Conservation (phyloP, 2,329 filamentous ascomycete genomes). For the Helotiales sp. region DNA sequence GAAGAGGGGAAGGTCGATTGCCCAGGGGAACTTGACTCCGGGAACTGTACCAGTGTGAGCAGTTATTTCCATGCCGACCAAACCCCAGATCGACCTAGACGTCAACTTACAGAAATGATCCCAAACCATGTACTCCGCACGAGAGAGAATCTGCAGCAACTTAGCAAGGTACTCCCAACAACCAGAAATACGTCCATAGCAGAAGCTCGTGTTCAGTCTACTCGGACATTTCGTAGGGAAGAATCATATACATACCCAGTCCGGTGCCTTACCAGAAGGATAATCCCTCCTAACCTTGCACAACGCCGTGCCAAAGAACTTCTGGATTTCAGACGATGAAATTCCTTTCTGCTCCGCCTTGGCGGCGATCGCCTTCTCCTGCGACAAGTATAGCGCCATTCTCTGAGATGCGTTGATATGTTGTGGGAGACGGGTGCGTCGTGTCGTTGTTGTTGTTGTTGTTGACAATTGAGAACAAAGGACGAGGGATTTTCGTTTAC, state of each 20-base stretch:
- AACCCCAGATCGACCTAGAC: background rate
- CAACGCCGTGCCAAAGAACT: background rate
- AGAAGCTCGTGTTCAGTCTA: too few species aligned
- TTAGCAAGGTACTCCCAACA: background rate
- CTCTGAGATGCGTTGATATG: background rate
- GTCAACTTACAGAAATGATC: conserved; percentile 11
- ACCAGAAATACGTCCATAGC: background rate
- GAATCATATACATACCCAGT: too few species aligned
- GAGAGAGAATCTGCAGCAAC: background rate
- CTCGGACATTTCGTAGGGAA: too few species aligned
- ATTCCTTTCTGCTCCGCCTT: background rate
- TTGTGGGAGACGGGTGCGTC: background rate
- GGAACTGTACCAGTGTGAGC: conserved; percentile 1
- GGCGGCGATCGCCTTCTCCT: background rate
- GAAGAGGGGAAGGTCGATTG: background rate
- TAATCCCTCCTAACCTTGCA: background rate
- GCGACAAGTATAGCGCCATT: background rate
- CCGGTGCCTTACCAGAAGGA: background rate
- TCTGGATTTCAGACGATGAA: background rate
- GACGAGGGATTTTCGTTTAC: too few species aligned
- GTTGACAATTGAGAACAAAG: too few species aligned
- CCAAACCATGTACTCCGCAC: conserved; percentile 13
- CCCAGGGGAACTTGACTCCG: background rate
- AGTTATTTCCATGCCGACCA: background rate
- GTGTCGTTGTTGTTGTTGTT: background rate